Conservation (phyloP, 2,329 filamentous ascomycete species). For the Fusarium setosum region DNA sequence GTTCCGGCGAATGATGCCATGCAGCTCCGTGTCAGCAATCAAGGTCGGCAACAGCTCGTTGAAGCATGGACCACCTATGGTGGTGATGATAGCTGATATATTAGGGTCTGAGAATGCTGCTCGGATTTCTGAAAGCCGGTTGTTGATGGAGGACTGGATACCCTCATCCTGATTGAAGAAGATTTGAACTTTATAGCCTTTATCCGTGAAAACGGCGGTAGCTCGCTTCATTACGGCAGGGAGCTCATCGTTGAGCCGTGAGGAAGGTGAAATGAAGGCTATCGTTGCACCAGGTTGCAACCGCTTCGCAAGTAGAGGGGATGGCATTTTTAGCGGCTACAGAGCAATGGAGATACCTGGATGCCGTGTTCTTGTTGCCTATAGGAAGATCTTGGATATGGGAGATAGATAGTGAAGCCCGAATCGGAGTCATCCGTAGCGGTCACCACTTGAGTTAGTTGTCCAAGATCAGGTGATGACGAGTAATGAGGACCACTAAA, state of each 20-base stretch:
- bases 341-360: too few species aligned
- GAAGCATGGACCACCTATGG: constrained; percentile 52
- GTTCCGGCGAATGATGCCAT: constrained; percentile 45
- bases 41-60: constrained; percentile 54
- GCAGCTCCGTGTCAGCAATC: constrained; percentile 49
- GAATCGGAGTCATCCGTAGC: too few species aligned
- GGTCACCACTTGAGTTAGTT: too few species aligned
- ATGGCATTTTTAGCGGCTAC: too few species aligned
- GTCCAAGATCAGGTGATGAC: not conserved
- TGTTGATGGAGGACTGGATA: constrained; percentile 48
- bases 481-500: not conserved
- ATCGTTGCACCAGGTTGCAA: constrained; percentile 52
- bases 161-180: constrained; percentile 47
- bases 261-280: constrained; percentile 54
- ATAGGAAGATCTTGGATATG: not conserved
- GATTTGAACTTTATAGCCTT: constrained; percentile 49
- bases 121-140: constrained; percentile 52
- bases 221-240: constrained; percentile 47
- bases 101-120: constrained; percentile 50
- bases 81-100: constrained; percentile 53
- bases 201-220: constrained; percentile 40
- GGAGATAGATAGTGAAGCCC: too few species aligned
- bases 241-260: constrained; percentile 47
- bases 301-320: constrained; percentile 38
- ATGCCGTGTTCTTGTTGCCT: too few species aligned